These are phyloP conservation scores for Aspergillus terreus DNA, from an alignment of 2,329 filamentous ascomycete genomes.

Conservation along the genomic window DNA sequence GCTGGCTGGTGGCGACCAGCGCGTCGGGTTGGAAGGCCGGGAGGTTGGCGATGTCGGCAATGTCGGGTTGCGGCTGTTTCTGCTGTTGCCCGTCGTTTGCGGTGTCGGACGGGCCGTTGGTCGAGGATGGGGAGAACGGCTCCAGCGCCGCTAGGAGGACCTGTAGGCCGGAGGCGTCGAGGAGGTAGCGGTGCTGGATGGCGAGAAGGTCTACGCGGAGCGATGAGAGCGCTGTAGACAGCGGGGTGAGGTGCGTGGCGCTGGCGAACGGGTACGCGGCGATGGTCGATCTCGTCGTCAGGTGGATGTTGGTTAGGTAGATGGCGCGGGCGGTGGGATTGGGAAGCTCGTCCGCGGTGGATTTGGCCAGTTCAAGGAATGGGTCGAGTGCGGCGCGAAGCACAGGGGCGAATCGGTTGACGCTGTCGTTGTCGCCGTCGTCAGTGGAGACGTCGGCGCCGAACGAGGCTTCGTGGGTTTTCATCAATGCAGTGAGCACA, in stretches of 20 bases:
- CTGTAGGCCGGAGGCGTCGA: constrained; percentile 69
- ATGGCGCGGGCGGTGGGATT: constrained; percentile 45
- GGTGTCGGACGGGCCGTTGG: constrained; percentile 4
- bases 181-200: constrained; percentile 69
- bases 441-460: constrained; percentile 42
- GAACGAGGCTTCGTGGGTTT: constrained; percentile 80
- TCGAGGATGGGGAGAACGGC: constrained; percentile 27
- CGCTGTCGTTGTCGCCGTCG: constrained; percentile 52
- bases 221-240: constrained; percentile 50
- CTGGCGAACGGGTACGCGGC: constrained; percentile 58
- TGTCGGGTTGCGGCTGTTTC: constrained; percentile 38
- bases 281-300: constrained; percentile 37
- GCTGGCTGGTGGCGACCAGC: constrained; percentile 67
- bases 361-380: constrained; percentile 65
- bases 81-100: constrained; percentile 14
- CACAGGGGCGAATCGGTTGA: constrained; percentile 70
- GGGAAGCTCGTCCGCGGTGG: constrained; percentile 45
- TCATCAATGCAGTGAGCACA: constrained; percentile 73
- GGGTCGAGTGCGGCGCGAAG: constrained; percentile 79
- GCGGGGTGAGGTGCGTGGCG: constrained; percentile 53
- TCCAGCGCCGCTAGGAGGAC: constrained; percentile 59
- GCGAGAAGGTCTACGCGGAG: constrained; percentile 55
- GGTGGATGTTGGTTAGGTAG: constrained; percentile 47
- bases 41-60: constrained; percentile 54
- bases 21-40: constrained; percentile 57